Evolutionary conservation across 768 basidiomycete genomes (phyloP), one percentile per base, ranked within the genome.

Genomic region (Phanerodontia chrysosporium): DNA sequence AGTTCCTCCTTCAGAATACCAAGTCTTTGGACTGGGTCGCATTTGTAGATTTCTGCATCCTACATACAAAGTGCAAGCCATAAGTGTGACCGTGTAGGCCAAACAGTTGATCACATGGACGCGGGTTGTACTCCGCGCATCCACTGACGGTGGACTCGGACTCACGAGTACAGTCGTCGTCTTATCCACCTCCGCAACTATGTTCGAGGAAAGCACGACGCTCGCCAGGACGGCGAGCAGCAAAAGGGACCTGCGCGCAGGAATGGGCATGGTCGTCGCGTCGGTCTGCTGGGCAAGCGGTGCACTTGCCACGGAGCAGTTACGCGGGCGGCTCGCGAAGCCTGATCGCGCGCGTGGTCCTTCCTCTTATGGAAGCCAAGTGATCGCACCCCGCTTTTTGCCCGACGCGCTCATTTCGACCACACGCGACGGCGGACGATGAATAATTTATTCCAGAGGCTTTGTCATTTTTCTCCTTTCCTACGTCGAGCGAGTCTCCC

Each of bases 1-100:
- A 89, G 71, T 9, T 79, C 75, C 57, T 73, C 69, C 70, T 90
- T 90, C 55, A 92, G 75, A 54, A 76, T 72, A 66, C 80, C 79
- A 55, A 92, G 76, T 66, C 73, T 72, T 57, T 73, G 68, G 12
- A 82, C 67, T 3, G 78, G 72, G 39, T 64, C 57, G 62, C 80
- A 80, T 69, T 72, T 65, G 46, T 73, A 67, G 27, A 83, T 66
- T 49, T 81, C 80, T 49, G 74, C 70, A 58, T 76, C 76, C 81
- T 83, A 58, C 39, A 24, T 12, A 25, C n/a, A 9, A 8, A 53
- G 13, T 21, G 18, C 4, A 18, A 7, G 44, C 3, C 44, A 25
- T 35, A 32, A 29, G 32, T 21, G 10, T 13, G 16, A 8, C 21
- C 21, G 22, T 18, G 30, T 32, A 5, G 28, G 45, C 10, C 27